phyloP scores from a whole-genome alignment of 1,284 basidiomycete species.

The Ustilago shanxiensis region DNA sequence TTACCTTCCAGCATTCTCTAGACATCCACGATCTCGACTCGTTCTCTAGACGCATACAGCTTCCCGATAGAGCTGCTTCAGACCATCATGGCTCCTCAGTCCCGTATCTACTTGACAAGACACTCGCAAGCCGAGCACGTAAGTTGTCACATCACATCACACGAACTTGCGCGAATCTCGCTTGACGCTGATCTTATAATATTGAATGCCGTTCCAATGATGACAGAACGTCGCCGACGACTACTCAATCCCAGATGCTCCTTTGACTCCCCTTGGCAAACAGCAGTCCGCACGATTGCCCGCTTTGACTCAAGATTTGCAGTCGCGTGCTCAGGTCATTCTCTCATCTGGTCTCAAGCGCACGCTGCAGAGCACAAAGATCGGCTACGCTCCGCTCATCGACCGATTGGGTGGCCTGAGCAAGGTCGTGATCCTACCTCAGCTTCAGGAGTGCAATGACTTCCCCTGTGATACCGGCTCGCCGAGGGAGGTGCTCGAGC shows the following conservation, averaged over 20 bases:
- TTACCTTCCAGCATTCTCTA: not conserved
- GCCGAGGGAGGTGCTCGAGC: constrained; percentile 57
- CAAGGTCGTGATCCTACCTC: constrained; percentile 62
- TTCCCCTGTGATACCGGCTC: constrained; percentile 69
- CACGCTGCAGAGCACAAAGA: constrained; percentile 66
- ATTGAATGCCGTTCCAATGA: not conserved
- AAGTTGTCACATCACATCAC: constrained; percentile 20
- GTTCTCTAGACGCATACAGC: constrained; percentile 1
- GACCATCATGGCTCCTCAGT: constrained; percentile 46
- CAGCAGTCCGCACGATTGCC: constrained; percentile 62
- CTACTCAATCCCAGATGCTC: constrained; percentile 66
- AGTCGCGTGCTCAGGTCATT: constrained; percentile 58
- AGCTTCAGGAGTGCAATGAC: constrained; percentile 68
- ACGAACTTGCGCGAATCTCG: not conserved
- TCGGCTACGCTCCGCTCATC: constrained; percentile 62
- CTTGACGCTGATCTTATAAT: not conserved
- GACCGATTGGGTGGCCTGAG: constrained; percentile 60
- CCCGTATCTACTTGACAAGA: constrained; percentile 59
- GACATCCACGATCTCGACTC: not conserved
- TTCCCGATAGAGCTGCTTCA: not conserved
- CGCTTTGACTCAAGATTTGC: constrained; percentile 50
- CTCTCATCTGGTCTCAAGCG: constrained; percentile 63
- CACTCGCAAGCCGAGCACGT: constrained; percentile 66
- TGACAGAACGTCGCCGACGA: constrained; percentile 58
- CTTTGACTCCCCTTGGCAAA: constrained; percentile 67